Evolutionary conservation across 2,329 filamentous ascomycete genomes (phyloP).

Genomic region (Zasmidium citrigriseum): DNA sequence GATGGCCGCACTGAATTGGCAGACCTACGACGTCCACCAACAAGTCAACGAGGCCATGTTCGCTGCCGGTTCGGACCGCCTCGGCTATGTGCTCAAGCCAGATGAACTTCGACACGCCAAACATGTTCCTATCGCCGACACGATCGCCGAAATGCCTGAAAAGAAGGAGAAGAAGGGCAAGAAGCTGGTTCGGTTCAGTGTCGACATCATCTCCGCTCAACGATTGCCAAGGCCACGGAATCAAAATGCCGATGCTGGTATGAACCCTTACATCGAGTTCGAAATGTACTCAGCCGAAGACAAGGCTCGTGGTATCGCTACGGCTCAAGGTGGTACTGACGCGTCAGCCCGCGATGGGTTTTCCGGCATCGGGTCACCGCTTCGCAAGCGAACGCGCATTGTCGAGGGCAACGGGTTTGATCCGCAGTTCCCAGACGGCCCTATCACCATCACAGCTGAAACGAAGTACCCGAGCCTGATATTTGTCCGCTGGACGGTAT

Average conservation of each 20-base stretch:
- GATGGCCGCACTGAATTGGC: slow-evolving; percentile 98
- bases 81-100: slow-evolving; percentile 93
- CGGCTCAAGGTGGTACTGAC: slow-evolving; percentile 66
- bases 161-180: slow-evolving; percentile 67
- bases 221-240: slow-evolving; percentile 83
- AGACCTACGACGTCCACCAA: slow-evolving; percentile 93
- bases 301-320: slow-evolving; percentile 73
- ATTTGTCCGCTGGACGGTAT: slow-evolving; percentile 90
- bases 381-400: slow-evolving; percentile 77
- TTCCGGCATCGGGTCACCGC: slow-evolving; percentile 69
- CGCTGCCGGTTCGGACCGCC: slow-evolving; percentile 78
- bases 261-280: slow-evolving; percentile 93
- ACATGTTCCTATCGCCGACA: slow-evolving; percentile 61
- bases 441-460: slow-evolving; percentile 76
- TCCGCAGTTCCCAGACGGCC: slow-evolving; percentile 79
- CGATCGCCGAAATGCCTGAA: slow-evolving; percentile 52
- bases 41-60: slow-evolving; percentile 99
- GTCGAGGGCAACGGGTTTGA: slow-evolving; percentile 91
- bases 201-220: slow-evolving; percentile 90
- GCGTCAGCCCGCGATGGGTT: slow-evolving; percentile 64
- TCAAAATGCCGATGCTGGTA: slow-evolving; percentile 69
- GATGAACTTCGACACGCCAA: slow-evolving; percentile 69
- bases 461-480: slow-evolving; percentile 95
- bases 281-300: slow-evolving; percentile 95
- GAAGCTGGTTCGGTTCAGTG: slow-evolving; percentile 79